Evolutionary conservation across 768 basidiomycete species (phyloP).

Genomic region (Clathrus columnatus): DNA sequence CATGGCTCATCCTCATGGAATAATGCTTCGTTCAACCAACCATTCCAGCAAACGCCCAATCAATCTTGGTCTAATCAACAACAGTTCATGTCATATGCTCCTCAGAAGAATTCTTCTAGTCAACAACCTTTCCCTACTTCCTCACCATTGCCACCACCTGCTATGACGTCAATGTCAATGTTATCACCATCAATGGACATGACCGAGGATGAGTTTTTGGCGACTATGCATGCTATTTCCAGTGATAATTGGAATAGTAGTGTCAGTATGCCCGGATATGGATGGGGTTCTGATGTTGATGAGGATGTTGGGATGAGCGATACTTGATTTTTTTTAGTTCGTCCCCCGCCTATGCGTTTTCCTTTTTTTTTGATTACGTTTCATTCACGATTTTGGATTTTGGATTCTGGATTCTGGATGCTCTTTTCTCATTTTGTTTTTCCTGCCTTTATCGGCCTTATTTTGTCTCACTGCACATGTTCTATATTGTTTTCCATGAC

Average conservation of each 20-base stretch:
- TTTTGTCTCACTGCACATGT: too few relatives aligned
- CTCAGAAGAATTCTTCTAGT: neutral
- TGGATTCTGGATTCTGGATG: too few relatives aligned
- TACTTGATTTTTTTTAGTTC: neutral
- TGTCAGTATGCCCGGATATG: conserved; percentile 7
- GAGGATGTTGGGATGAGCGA: neutral
- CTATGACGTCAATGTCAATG: neutral
- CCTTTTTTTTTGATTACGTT: too few relatives aligned
- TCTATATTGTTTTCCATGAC: too few relatives aligned
- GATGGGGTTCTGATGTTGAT: neutral
- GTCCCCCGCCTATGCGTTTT: neutral
- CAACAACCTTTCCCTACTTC: neutral
- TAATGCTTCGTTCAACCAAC: neutral
- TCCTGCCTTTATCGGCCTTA: too few relatives aligned
- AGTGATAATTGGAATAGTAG: conserved; percentile 8
- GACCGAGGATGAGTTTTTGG: conserved; percentile 8
- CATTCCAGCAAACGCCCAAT: neutral
- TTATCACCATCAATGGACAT: too few relatives aligned
- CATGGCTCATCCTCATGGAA: neutral
- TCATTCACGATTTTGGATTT: too few relatives aligned
- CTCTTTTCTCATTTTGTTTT: too few relatives aligned
- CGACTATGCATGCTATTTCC: conserved; percentile 8
- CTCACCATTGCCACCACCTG: neutral
- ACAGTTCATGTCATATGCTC: neutral
- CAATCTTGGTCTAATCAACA: neutral